Base-by-base conservation (phyloP, 2,329 filamentous ascomycete species). In the Exophiala phaeomuriformis region DNA sequence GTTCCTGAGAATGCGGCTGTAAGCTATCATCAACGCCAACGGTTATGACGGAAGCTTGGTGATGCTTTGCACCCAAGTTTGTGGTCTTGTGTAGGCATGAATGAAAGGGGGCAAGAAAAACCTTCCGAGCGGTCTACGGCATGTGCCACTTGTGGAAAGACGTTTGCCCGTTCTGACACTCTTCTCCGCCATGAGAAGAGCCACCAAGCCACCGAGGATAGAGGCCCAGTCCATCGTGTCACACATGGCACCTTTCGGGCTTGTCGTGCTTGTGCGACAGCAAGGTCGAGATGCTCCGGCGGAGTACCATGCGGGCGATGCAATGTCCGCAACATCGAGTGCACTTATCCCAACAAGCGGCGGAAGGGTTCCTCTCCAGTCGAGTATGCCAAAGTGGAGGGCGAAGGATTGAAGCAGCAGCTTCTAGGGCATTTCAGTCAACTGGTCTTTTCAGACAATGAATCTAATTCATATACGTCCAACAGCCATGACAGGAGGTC, bases 181-280 rank as follows among this genome's bases (percentile, higher is more conserved):
- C 66, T 72, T 5, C 69, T 72, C 60, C 70, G 70, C 12, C 70
- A 72, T 55, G 68, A 70, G 47, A 59, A 71, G 51, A 72, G 67
- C 51, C 70, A 72, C 47, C 70, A 71, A 63, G 65, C 66, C 19
- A 60, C 65, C 27, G 51, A 55, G 35, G 58, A 57, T 47, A 51
- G 58, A 8, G 69, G 64, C n/a, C 62, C 55, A 3, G 62, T 67
- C 3, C 70, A 72, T 50, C 65, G 70, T 2, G 71, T 72, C 49
- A 72, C 69, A 1, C 66, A 70, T 49, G 71, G 70, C 49, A 72
- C 70, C 2, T 72, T 72, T 47, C 64, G 70, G 37, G 70, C 70
- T 2, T 72, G 70, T 48, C 70, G 64, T 49, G 65, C 67, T 51
- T 72, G 70, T 46, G 70, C 70, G 30, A 63, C 66, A 8, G 70